Percentiles rank a stretch among this genome's conserved stretches.
These are phyloP conservation scores for Plasmodium inui DNA, from an alignment of 169 alveolate genomes.

Conservation along the genomic window DNA sequence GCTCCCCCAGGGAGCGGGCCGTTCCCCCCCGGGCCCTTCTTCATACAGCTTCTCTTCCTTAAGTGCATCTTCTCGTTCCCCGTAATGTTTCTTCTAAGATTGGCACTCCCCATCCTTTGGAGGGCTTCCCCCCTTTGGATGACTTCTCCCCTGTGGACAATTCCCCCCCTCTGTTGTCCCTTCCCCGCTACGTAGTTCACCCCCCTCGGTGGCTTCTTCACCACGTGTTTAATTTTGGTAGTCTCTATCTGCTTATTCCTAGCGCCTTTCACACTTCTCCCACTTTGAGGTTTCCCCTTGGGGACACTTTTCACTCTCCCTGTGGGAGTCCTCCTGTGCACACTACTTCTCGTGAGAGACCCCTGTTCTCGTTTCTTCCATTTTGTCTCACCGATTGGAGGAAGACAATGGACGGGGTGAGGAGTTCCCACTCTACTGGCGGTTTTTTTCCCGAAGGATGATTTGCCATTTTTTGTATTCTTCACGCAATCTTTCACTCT, in stretches of 20 bases:
- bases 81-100: not conserved
- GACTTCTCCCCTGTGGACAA: not conserved
- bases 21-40: not conserved
- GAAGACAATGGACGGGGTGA: not conserved
- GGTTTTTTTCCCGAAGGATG: not conserved
- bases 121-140: not conserved
- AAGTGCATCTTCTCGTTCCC: not conserved
- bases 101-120: not conserved
- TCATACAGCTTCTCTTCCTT: not conserved
- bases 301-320: not conserved
- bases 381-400: not conserved
- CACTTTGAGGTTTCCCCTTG: not conserved
- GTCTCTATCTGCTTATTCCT: not conserved
- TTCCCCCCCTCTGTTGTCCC: not conserved
- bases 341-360: not conserved
- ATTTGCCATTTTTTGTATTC: not conserved
- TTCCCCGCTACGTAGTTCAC: not conserved
- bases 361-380: not conserved
- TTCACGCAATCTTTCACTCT: not conserved
- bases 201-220: not conserved
- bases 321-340: not conserved
- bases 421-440: not conserved
- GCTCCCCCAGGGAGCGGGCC: not conserved
- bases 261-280: not conserved
- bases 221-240: not conserved